Base-by-base conservation (phyloP, 139 green algal species). In the Diplosphaera chodatii region DNA sequence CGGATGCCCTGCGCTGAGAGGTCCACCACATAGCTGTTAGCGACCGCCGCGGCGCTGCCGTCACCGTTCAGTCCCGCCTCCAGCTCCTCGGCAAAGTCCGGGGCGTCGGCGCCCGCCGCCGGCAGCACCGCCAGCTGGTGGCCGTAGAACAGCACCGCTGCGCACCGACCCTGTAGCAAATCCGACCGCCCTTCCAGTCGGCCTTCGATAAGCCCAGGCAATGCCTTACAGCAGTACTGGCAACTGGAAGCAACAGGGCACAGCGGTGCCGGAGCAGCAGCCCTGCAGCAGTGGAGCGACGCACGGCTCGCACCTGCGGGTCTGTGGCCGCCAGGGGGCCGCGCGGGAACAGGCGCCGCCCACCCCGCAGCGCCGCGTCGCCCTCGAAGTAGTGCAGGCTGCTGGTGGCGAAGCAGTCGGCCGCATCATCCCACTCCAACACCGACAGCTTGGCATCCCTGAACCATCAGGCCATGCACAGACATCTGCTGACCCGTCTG, bases 381-480 rank as follows among this genome's bases (percentile, higher is more conserved):
- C 79, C 84, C 78, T 98, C 93, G 71, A 92, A 96, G 73, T 73
- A 95, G 74, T 98, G 93, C 73, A 98, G 70, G 40, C 84, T 89
- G 69, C 74, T 84, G 65, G 75, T 84, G 32, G 48, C 69, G 29
- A 96, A 78, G 29, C 69, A 71, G 55, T 86, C 74, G 0, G 30
- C 40, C 1, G 55, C 31, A 5, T 78, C 74, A 74, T 97, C 89
- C 89, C 91, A 98, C 34, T 91, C 80, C 56, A 98, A 32, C 63
- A 97, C 90, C 8, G 74, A 84, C 32, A 96, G 62, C 81, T 98
- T 98, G 70, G 86, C 90, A 23, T 97, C 93, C 75, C 92, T 93
- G 76, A 18, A 28, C n/a, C n/a, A n/a, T n/a, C n/a, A n/a, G n/a
- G n/a, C n/a, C n/a, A n/a, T n/a, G n/a, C n/a, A n/a, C n/a, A n/a